These are phyloP conservation scores for Starmerella apis DNA, from an alignment of 805 yeast species.

Conservation along the genomic window DNA sequence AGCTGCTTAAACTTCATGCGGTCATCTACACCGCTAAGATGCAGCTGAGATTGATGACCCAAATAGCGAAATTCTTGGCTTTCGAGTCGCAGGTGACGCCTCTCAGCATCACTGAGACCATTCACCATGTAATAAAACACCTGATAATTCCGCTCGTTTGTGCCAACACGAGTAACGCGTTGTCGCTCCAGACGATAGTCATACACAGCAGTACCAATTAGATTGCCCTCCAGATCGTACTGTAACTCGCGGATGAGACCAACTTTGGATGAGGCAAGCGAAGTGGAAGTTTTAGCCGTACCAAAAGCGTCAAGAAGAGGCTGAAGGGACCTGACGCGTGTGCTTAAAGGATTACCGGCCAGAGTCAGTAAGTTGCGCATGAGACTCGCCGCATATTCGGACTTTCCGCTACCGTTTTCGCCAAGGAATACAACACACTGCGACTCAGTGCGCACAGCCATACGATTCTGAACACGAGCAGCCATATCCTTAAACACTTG, in stretches of 20 bases:
- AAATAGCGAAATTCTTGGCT: conserved; percentile 36
- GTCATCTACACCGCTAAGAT: conserved; percentile 40
- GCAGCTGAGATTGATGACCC: conserved; percentile 35
- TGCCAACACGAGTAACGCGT: conserved; percentile 42
- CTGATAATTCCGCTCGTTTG: conserved; percentile 49
- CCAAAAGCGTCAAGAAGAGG: conserved; percentile 34
- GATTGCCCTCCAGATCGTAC: conserved; percentile 37
- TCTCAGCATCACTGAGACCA: conserved; percentile 38
- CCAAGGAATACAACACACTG: conserved; percentile 35
- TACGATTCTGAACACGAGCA: conserved; percentile 33
- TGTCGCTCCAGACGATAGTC: conserved; percentile 48
- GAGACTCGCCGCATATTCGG: conserved; percentile 32
- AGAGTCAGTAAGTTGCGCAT: conserved; percentile 29
- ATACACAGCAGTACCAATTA: conserved; percentile 45
- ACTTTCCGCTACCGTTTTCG: conserved; percentile 35
- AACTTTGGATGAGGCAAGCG: conserved; percentile 39
- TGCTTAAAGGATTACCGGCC: conserved; percentile 32
- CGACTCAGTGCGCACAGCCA: conserved; percentile 32
- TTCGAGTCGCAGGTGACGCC: conserved; percentile 36
- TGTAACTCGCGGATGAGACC: conserved; percentile 48
- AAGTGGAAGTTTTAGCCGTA: conserved; percentile 33
- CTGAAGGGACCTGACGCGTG: conserved; percentile 31
- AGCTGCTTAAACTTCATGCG: conserved; percentile 39
- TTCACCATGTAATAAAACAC: conserved; percentile 47
- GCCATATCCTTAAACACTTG: conserved; percentile 33